Base-by-base conservation (phyloP, 2,329 filamentous ascomycete species). In the Alternaria brassicae region DNA sequence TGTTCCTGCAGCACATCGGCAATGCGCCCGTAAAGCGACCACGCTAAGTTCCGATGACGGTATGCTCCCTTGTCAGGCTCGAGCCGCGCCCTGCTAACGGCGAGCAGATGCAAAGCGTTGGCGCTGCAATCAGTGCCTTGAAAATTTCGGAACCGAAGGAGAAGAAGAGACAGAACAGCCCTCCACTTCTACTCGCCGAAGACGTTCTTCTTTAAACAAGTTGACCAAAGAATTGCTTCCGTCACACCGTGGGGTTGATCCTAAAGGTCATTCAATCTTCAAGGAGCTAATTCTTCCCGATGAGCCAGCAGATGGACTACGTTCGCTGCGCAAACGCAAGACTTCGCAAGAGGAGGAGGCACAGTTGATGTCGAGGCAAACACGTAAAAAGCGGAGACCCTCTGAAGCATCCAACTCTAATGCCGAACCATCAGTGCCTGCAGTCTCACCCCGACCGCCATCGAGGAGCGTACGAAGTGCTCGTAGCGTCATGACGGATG, bases 301-400 rank as follows among this genome's bases (percentile, higher is more conserved):
- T 62, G 90, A 92, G 70, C 84, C 89, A 7, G 83, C 90, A 80
- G 90, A 94, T 76, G 91, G 89, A 44, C 89, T 91, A 8, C 89
- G 92, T 53, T 86, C 91, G 30, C 81, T 96, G 60, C 86, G 93
- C 60, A 96, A 96, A 79, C 88, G 93, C 53, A 96, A 94, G 77
- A 89, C 91, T 17, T 92, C 91, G 1, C 90, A 91, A 3, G 82
- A 85, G 12, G 85, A 87, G 57, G 82, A 91, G 63, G 84, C 90
- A 66, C 81, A 81, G 15, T 49, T 51, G 36, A 78, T 80, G 15
- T 67, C 70, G 40, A 72, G 78, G 53, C 71, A 73, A 53, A 76
- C 72, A 21, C 73, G 80, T 49, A 83, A 81, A 68, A 80, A 80
- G 56, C 76, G 78, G 41, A 76, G 78, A 56, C 73, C 77, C 15